Conservation (phyloP, 768 basidiomycete species). For the Lenzites betulinus region DNA sequence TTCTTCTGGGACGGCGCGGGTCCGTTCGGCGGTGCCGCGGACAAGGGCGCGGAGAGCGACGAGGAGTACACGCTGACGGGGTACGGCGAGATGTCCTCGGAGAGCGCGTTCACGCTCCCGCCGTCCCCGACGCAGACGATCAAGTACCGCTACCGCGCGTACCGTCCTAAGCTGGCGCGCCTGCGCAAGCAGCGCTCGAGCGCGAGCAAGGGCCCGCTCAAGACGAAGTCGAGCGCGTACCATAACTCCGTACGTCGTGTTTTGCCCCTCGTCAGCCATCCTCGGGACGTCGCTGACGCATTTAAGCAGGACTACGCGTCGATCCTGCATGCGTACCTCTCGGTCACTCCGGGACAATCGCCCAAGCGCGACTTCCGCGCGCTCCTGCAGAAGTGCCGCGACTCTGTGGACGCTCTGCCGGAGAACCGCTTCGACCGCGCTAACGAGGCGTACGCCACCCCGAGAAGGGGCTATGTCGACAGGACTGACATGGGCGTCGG, state of each 20-base stretch:
- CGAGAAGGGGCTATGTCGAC: background rate
- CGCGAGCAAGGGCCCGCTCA: conserved; percentile 12
- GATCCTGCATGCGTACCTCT: conserved; percentile 11
- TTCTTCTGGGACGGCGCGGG: background rate
- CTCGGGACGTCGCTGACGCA: background rate
- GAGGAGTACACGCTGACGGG: conserved; percentile 23
- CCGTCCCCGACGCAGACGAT: conserved; percentile 23
- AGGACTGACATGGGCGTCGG: background rate
- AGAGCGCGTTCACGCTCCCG: conserved; percentile 17
- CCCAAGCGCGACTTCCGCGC: conserved; percentile 22
- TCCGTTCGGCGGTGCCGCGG: background rate
- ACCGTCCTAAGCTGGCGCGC: conserved; percentile 22
- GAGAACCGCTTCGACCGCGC: conserved; percentile 9
- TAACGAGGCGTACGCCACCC: background rate
- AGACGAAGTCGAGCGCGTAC: conserved; percentile 12
- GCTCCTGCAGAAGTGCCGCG: conserved; percentile 21
- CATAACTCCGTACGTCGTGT: conserved; percentile 9
- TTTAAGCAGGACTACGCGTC: conserved; percentile 9
- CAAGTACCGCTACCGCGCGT: conserved; percentile 25
- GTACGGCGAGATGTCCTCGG: conserved; percentile 18
- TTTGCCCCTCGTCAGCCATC: too few species aligned
- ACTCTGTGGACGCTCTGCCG: too few species aligned
- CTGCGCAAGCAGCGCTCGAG: conserved; percentile 13
- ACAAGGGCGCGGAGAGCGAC: conserved; percentile 3
- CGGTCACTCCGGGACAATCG: conserved; percentile 6